These are phyloP conservation scores for Metroxylon sagu DNA, from an alignment of 176 grass and related monocot genomes.

Conservation along the genomic window DNA sequence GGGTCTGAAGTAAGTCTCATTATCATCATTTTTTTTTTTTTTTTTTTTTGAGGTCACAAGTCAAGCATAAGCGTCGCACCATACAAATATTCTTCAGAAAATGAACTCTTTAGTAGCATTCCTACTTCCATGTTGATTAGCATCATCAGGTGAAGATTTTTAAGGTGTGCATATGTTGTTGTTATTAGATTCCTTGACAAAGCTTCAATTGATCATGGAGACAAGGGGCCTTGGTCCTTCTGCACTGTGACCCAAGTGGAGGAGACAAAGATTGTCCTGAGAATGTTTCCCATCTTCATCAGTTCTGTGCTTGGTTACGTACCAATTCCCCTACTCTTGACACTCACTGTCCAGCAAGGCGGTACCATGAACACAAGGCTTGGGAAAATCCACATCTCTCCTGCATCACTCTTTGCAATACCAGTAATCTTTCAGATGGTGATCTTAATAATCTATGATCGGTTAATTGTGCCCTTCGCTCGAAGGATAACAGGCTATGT, in stretches of 20 bases:
- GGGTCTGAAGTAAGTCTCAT: slow-evolving; percentile 39
- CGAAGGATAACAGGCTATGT: slow-evolving; percentile 26
- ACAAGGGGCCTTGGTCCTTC: slow-evolving; percentile 30
- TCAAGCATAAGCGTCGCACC: too few species aligned
- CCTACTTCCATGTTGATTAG: too few species aligned
- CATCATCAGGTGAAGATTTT: too few species aligned
- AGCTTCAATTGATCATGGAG: slow-evolving; percentile 38
- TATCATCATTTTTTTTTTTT: too few species aligned
- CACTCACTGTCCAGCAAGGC: slow-evolving; percentile 51
- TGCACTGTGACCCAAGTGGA: slow-evolving; percentile 65
- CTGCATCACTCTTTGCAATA: slow-evolving; percentile 57
- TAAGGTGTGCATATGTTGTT: too few species aligned
- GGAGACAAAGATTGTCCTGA: slow-evolving; percentile 28
- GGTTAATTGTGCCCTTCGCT: slow-evolving; percentile 14
- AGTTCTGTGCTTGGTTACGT: slow-evolving; percentile 39
- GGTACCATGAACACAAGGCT: slow-evolving; percentile 41
- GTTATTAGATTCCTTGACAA: slow-evolving; percentile 52
- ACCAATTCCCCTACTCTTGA: slow-evolving; percentile 45
- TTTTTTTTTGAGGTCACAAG: too few species aligned
- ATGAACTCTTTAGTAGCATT: too few species aligned
- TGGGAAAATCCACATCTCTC: slow-evolving; percentile 24
- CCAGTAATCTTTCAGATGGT: slow-evolving; percentile 51
- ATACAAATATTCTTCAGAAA: too few species aligned
- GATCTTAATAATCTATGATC: slow-evolving; percentile 34
- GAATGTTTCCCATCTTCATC: slow-evolving; percentile 42